Conservation (phyloP, 495 filamentous ascomycete genomes). For the Hypoxylon crocopeplum region DNA sequence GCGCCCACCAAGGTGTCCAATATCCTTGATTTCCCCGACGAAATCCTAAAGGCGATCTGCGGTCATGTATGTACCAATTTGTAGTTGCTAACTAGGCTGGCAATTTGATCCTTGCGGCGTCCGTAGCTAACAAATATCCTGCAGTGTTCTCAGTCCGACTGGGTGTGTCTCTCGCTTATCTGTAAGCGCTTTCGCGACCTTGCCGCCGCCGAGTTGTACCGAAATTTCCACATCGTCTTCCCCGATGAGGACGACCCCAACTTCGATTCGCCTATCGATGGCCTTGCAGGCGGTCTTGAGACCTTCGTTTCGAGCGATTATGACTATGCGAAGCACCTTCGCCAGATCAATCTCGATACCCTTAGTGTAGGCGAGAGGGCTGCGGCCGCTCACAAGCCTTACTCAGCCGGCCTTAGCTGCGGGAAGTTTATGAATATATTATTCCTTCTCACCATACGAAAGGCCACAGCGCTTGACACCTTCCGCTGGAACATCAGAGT, state of each 20-base stretch:
- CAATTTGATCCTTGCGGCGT: background rate
- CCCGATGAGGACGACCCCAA: slow-evolving; percentile 58
- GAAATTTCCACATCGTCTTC: slow-evolving; percentile 63
- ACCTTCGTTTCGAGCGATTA: slow-evolving; percentile 67
- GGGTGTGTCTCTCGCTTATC: slow-evolving; percentile 61
- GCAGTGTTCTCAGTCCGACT: slow-evolving; percentile 52
- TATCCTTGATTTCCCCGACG: slow-evolving; percentile 55
- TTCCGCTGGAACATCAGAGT: slow-evolving; percentile 70
- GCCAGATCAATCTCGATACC: slow-evolving; percentile 57
- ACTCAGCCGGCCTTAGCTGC: slow-evolving; percentile 55
- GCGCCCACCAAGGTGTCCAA: slow-evolving; percentile 4
- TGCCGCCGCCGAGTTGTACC: slow-evolving; percentile 63
- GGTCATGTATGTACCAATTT: slow-evolving; percentile 46
- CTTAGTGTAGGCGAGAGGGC: slow-evolving; percentile 53
- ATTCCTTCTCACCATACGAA: slow-evolving; percentile 61
- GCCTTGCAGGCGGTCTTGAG: slow-evolving; percentile 61
- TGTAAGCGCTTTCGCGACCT: slow-evolving; percentile 62
- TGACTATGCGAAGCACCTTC: slow-evolving; percentile 64
- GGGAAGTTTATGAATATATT: slow-evolving; percentile 69
- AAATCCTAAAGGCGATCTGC: slow-evolving; percentile 60
- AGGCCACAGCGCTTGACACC: slow-evolving; percentile 59
- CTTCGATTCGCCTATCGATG: slow-evolving; percentile 56
- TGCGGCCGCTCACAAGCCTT: slow-evolving; percentile 54
- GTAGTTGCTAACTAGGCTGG: background rate
- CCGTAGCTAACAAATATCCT: slow-evolving; percentile 18